Conservation (phyloP, 31 red algal genomes). For the Porphyra umbilicalis region DNA sequence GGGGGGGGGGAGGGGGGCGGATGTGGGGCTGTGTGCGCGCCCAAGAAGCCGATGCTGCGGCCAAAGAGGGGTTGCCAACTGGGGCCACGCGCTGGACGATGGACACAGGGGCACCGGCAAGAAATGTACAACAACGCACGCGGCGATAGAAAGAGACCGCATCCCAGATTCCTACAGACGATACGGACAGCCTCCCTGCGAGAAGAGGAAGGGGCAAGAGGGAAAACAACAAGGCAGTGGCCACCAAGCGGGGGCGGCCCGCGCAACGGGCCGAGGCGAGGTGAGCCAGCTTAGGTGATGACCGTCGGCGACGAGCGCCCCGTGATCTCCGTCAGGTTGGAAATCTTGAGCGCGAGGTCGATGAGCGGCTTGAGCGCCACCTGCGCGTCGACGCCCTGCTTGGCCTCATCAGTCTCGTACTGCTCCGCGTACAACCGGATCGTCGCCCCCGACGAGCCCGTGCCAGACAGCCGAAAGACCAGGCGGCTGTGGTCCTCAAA, state of each 20-base stretch:
- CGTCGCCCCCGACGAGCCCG: slow-evolving; percentile 86
- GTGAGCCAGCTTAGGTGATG: slow-evolving; percentile 55
- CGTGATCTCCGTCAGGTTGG: slow-evolving; percentile 72
- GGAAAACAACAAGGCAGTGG: too few relatives aligned
- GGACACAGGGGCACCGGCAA: neutral
- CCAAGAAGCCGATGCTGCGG: neutral
- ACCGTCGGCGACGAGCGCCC: slow-evolving; percentile 73
- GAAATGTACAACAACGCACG: neutral
- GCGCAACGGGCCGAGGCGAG: too few relatives aligned
- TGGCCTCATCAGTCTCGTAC: slow-evolving; percentile 53
- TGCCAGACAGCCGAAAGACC: slow-evolving; percentile 89
- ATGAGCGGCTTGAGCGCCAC: slow-evolving; percentile 62
- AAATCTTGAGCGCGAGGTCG: slow-evolving; percentile 63
- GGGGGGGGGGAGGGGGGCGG: neutral
- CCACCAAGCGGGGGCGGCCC: too few relatives aligned
- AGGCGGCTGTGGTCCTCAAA: slow-evolving; percentile 81
- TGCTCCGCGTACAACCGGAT: slow-evolving; percentile 94
- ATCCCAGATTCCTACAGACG: neutral
- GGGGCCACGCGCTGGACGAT: neutral
- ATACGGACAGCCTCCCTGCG: neutral
- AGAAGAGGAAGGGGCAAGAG: neutral
- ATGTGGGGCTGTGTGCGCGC: neutral
- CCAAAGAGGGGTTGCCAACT: neutral
- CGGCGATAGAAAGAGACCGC: neutral
- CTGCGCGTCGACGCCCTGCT: slow-evolving; percentile 39